Base-by-base conservation (phyloP, 345 rosid species). In the Ailanthus altissimus region DNA sequence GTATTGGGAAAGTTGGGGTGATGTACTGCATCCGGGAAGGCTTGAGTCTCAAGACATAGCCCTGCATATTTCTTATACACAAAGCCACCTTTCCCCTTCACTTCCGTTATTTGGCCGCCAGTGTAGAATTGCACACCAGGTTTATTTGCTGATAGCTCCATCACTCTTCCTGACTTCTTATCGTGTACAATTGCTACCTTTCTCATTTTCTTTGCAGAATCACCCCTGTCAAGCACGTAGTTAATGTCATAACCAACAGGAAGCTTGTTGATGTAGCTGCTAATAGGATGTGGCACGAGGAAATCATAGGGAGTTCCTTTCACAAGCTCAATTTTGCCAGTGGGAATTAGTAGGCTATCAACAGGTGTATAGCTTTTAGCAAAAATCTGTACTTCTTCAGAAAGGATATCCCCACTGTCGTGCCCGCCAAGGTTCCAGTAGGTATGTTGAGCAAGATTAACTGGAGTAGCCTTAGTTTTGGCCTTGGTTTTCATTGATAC, bases 341-440 rank as follows among this genome's bases (percentile, higher is more conserved):
- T 92, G 56, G 99, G 97, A 63, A 95, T 90, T 21, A 89, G 88
- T 14, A 86, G 36, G 66, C 78, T 74, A 59, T 95, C 91, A 0
- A 87, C 83, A 0, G 97, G 92, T 4, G 93, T 89, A 81, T 89
- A 89, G 5, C 46, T 68, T 49, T 97, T 89, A 10, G 85, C 94
- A 2, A 89, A 86, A 40, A 95, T 84, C 75, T 88, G 92, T 54
- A 95, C 73, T 60, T 89, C 81, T 53, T 93, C 80, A 2, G 92
- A 88, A 45, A 95, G 77, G 75, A 95, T 90, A 62, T 90, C 88
- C 0, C 96, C 97, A 5, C 88, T 82, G 70, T 77, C 77, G 73
- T 93, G 97, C 56, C 97, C 95, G 25, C 93, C 96, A 13, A 95
- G 89, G 85, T 95, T 95, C 96, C 94, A 95, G 72, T 89, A 95